Base-by-base conservation (phyloP, 73 alveolate species). In the Stentor coeruleus region DNA sequence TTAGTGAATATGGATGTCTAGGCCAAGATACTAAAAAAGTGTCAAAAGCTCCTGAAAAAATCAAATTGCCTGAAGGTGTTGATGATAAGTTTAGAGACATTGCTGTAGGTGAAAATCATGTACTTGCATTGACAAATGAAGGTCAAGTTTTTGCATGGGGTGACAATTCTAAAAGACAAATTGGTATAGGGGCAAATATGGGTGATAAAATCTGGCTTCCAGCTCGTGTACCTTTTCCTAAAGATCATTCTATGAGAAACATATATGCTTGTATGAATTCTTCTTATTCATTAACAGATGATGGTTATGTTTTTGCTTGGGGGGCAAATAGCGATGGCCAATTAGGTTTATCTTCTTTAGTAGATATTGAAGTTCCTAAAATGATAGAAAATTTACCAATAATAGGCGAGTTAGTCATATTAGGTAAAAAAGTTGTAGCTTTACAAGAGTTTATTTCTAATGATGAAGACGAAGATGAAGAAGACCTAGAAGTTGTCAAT, bases 271-370 rank as follows among this genome's bases (percentile, higher is more conserved):
- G 42, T 26, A 31, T 20, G 0, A 66, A 66, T 33, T 66, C 79
- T 11, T 66, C 79, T 33, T 66, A 66, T 33, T 14, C 37, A 1
- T 28, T 66, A 1, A 66, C 79, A 14, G 36, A 26, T 11, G 37
- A 31, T 26, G 11, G 11, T 26, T 20, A 31, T 26, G 79, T 66
- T 0, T 89, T 83, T 75, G 88, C 79, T 14, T 66, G 79, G 79
- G 79, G 79, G 11, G 40, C 20, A 66, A 66, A 66, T 33, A 15
- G 15, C 14, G 79, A 20, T 33, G 79, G 79, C 1, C 79, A 66
- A 66, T 31, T 66, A 66, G 79, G 79, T 66, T 40, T 66, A 28
- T 66, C 79, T 26, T 26, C 42, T 31, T 2, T 66, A 31, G 79
- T 66, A 1, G 79, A 66, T 2, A 31, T 66, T 1, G 79, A 66